Percentiles rank a stretch among this genome's conserved stretches.
phyloP scores from a whole-genome alignment of 441 rosid species.

The Hypseocharis bilobata region DNA sequence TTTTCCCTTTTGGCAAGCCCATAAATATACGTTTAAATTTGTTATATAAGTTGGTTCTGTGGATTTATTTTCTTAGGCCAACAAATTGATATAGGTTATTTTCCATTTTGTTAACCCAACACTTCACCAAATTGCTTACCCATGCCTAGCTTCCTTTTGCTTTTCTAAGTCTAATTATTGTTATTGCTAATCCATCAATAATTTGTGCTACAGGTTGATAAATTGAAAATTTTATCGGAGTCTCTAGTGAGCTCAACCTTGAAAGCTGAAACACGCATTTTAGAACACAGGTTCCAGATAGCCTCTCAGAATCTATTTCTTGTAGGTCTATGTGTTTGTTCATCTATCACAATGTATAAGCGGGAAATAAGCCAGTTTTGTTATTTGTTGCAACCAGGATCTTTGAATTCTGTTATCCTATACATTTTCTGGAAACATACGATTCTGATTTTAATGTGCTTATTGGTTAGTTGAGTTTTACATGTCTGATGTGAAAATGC shows the following conservation, averaged over 20 bases:
- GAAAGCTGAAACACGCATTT: constrained; percentile 66
- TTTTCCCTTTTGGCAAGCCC: background rate
- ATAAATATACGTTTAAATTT: background rate
- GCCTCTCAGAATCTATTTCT: constrained; percentile 3
- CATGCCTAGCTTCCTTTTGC: background rate
- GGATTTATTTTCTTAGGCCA: background rate
- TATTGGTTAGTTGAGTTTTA: background rate
- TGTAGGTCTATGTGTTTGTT: background rate
- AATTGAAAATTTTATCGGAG: constrained; percentile 68
- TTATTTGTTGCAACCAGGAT: no score
- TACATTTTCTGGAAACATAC: no score
- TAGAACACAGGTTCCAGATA: constrained; percentile 59
- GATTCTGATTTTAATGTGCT: background rate
- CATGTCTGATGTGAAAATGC: background rate
- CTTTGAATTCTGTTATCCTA: no score
- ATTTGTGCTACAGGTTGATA: constrained; percentile 52
- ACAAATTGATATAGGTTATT: background rate
- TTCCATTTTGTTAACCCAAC: background rate
- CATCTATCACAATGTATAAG: no score
- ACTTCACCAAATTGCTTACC: no score
- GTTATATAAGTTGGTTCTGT: background rate
- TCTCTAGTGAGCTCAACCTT: constrained; percentile 63
- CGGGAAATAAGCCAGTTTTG: no score
- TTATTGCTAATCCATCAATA: constrained; percentile 10
- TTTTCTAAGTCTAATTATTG: background rate